phyloP scores from a whole-genome alignment of 208 protist genomes.

The Trypanosoma theileri region DNA sequence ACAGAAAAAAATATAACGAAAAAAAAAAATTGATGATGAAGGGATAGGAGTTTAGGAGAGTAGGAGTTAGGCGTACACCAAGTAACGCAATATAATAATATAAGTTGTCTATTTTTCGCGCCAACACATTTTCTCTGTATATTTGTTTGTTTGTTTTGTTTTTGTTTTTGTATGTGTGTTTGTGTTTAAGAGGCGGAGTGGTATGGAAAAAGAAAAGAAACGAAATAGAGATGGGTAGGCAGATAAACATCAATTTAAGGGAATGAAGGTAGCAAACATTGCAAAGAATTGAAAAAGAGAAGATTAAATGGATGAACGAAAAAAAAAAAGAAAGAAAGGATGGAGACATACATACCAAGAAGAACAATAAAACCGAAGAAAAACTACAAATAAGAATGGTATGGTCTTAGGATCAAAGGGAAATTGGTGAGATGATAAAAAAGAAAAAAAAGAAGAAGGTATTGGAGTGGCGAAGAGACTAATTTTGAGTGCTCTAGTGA shows the following conservation, averaged over 20 bases:
- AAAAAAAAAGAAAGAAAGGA: constrained; percentile 8
- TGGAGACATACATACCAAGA: too few relatives aligned
- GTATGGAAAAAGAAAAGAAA: background rate
- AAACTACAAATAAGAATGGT: background rate
- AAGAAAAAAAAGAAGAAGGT: background rate
- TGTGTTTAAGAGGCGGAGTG: background rate
- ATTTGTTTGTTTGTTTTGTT: too few relatives aligned
- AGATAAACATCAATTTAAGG: background rate
- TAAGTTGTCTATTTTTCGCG: too few relatives aligned
- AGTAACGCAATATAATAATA: too few relatives aligned
- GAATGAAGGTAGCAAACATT: background rate
- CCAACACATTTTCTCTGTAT: too few relatives aligned
- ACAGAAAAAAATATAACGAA: background rate
- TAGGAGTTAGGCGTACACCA: background rate
- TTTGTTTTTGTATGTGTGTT: background rate
- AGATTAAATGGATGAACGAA: background rate
- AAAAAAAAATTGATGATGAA: background rate
- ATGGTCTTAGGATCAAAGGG: background rate
- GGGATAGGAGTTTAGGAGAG: background rate
- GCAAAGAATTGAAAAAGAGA: background rate
- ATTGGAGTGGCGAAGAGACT: too few relatives aligned
- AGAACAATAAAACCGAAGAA: constrained; percentile 1
- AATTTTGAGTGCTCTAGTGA: too few relatives aligned
- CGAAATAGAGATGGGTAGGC: background rate
- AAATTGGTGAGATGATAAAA: background rate